Conservation (phyloP, 2,329 filamentous ascomycete genomes). For the Leptoxyphium fumago region DNA sequence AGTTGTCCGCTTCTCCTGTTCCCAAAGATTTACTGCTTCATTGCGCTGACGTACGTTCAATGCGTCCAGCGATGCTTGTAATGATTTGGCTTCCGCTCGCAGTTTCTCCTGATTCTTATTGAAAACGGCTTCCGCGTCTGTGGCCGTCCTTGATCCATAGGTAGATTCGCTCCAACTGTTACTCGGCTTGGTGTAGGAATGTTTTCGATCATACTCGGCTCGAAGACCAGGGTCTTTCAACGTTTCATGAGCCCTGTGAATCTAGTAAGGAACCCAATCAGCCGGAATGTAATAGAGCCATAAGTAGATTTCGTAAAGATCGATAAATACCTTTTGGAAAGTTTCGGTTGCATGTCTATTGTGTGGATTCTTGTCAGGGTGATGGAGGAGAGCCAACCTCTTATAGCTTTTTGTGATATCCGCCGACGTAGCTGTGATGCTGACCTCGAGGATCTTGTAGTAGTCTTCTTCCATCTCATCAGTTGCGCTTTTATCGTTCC, state of each 20-base stretch:
- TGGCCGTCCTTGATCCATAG: too few species aligned
- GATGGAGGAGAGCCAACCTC: slow-evolving; percentile 71
- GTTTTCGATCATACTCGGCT: slow-evolving; percentile 41
- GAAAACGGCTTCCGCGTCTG: too few species aligned
- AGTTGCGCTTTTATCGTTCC: too few species aligned
- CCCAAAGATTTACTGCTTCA: neutral
- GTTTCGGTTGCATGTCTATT: slow-evolving; percentile 46
- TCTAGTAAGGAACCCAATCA: neutral
- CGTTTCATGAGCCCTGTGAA: slow-evolving; percentile 53
- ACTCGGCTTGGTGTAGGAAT: neutral
- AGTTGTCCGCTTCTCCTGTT: neutral
- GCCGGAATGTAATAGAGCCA: slow-evolving; percentile 48
- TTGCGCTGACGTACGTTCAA: neutral
- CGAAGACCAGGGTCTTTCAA: slow-evolving; percentile 45
- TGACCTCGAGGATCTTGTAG: slow-evolving; percentile 68
- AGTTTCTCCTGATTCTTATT: too few species aligned
- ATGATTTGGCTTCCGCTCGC: neutral
- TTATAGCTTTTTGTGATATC: slow-evolving; percentile 80
- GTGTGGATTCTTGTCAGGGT: slow-evolving; percentile 79
- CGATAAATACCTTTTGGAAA: neutral
- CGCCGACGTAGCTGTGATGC: slow-evolving; percentile 49
- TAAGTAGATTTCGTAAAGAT: slow-evolving; percentile 68
- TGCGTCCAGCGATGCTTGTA: neutral
- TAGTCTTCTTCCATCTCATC: slow-evolving; percentile 43
- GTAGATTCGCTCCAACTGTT: too few species aligned